phyloP scores from a whole-genome alignment of 495 filamentous ascomycete species.

The Penicillium waksmanii region DNA sequence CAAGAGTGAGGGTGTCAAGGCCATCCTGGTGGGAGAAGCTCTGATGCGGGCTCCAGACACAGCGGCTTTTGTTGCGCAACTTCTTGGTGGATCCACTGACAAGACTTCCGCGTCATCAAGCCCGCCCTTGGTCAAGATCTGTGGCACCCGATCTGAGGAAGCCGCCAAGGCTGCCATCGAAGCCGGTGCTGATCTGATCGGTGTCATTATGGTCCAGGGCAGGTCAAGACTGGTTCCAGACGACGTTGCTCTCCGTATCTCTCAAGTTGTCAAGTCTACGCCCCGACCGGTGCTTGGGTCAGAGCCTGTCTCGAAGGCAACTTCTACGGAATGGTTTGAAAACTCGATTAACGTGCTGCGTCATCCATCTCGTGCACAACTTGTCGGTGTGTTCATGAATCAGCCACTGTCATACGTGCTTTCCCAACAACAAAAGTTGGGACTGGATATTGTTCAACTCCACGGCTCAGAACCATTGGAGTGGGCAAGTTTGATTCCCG shows the following conservation, averaged over 20 bases:
- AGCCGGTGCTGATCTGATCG: conserved; percentile 88
- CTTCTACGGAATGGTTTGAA: conserved; percentile 65
- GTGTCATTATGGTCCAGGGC: conserved; percentile 86
- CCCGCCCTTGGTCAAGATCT: conserved; percentile 85
- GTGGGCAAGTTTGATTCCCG: conserved; percentile 84
- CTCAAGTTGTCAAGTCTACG: conserved; percentile 70
- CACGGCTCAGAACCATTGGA: conserved; percentile 92
- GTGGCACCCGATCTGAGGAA: conserved; percentile 86
- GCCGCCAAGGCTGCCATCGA: conserved; percentile 79
- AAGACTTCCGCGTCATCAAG: conserved; percentile 20
- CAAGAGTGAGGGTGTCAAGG: conserved; percentile 84
- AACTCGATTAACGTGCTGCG: conserved; percentile 56
- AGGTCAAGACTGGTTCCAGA: conserved; percentile 76
- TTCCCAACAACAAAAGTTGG: conserved; percentile 70
- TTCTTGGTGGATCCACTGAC: conserved; percentile 65
- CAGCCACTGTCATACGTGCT: conserved; percentile 83
- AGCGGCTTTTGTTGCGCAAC: conserved; percentile 75
- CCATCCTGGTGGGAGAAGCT: conserved; percentile 92
- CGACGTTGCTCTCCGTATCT: conserved; percentile 79
- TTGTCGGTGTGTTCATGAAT: conserved; percentile 94
- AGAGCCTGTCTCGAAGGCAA: conserved; percentile 29
- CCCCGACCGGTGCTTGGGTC: conserved; percentile 41
- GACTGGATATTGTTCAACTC: conserved; percentile 89
- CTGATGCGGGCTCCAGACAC: conserved; percentile 88
- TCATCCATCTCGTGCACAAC: conserved; percentile 65